Evolutionary conservation across 345 rosid genomes (phyloP).

Genomic region (Boechera divaricarpa): DNA sequence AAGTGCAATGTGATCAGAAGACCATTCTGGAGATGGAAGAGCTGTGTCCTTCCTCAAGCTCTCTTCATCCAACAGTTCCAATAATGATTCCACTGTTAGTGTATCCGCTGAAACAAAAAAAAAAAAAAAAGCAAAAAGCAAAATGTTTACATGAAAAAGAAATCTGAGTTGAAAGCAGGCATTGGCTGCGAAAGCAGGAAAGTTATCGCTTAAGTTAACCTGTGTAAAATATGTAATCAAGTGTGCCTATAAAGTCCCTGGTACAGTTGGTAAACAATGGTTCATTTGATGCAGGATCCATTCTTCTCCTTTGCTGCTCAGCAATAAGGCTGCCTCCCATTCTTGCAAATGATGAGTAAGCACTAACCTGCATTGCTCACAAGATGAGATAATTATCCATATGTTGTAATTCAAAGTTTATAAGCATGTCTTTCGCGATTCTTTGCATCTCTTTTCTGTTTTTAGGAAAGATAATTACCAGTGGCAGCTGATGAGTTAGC

Average conservation of each 20-base stretch:
- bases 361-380: slow-evolving; percentile 78
- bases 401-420: not conserved
- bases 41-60: slow-evolving; percentile 98
- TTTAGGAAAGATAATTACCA: slow-evolving; percentile 57
- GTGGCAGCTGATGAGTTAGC: slow-evolving; percentile 87
- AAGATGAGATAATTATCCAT: slow-evolving; percentile 18
- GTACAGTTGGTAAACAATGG: slow-evolving; percentile 97
- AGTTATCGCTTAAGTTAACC: slow-evolving; percentile 49
- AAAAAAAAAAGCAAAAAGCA: not conserved
- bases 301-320: slow-evolving; percentile 84
- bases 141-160: slow-evolving; percentile 10
- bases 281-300: slow-evolving; percentile 87
- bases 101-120: slow-evolving; percentile 74
- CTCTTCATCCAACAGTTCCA: slow-evolving; percentile 98
- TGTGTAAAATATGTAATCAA: slow-evolving; percentile 95
- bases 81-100: slow-evolving; percentile 82
- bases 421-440: not conserved
- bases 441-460: not conserved
- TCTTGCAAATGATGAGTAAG: slow-evolving; percentile 93
- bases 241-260: slow-evolving; percentile 89
- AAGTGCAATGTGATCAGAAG: slow-evolving; percentile 97
- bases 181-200: not conserved
- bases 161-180: slow-evolving; percentile 23
- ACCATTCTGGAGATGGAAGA: slow-evolving; percentile 99
- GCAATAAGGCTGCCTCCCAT: slow-evolving; percentile 59